These are phyloP conservation scores for Tylopilus sp. DNA, from an alignment of 768 basidiomycete genomes.

Conservation along the genomic window DNA sequence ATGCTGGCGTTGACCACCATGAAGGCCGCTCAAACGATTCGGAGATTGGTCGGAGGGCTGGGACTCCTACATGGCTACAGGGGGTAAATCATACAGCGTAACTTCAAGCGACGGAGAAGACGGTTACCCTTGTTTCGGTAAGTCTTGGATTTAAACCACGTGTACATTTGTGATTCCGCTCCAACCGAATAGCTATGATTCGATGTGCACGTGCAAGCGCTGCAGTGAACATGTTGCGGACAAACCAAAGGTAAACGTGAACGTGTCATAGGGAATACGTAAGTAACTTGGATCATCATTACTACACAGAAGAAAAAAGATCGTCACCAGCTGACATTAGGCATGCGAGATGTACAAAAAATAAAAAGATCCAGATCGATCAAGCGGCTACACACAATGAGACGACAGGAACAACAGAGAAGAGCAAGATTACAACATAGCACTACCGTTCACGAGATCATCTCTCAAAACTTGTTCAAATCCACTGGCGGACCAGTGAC, in stretches of 20 bases:
- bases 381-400: not conserved
- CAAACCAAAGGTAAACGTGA: too few species aligned
- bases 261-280: too few species aligned
- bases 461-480: conserved; percentile 27
- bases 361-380: not conserved
- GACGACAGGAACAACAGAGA: not conserved
- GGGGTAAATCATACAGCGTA: too few species aligned
- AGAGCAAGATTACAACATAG: not conserved
- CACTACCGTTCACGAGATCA: not conserved
- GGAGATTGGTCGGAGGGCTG: not conserved
- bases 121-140: too few species aligned
- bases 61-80: too few species aligned
- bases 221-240: too few species aligned
- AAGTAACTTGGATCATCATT: too few species aligned
- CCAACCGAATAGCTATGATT: too few species aligned
- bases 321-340: not conserved
- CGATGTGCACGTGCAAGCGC: too few species aligned
- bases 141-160: too few species aligned
- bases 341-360: not conserved
- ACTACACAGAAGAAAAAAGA: not conserved
- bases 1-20: not conserved
- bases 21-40: not conserved
- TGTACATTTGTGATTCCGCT: too few species aligned
- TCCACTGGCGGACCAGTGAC: conserved; percentile 23
- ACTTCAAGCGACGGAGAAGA: too few species aligned